Percentiles rank a stretch among this genome's conserved stretches.
Conservation (phyloP, 345 rosid species). For the Brassica incana region DNA sequence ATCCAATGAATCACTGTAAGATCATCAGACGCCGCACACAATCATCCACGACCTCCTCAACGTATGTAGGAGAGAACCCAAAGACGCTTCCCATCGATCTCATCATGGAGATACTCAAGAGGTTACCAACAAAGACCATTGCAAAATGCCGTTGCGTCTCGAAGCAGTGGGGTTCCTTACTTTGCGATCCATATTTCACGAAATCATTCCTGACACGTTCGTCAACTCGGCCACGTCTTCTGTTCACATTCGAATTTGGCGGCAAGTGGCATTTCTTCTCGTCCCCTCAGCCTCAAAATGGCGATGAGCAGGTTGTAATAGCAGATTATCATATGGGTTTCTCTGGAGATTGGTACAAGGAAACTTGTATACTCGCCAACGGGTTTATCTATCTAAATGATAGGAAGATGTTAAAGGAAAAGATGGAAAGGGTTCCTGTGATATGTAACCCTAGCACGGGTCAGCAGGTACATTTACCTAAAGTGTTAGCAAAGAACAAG, state of each 20-base stretch:
- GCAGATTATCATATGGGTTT: conserved; percentile 2
- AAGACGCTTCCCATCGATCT: neutral
- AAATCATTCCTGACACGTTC: neutral
- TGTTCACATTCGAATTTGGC: neutral
- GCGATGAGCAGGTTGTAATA: neutral
- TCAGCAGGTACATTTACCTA: neutral
- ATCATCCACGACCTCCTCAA: neutral
- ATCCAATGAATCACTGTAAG: neutral
- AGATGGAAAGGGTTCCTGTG: neutral
- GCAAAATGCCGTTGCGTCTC: neutral
- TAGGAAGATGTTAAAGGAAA: neutral
- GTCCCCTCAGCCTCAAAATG: conserved; percentile 1
- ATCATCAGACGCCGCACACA: neutral
- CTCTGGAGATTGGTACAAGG: neutral
- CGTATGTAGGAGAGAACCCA: neutral
- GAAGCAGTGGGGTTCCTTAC: neutral
- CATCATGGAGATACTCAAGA: neutral
- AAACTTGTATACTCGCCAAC: neutral
- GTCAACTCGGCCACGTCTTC: neutral
- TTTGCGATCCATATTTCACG: neutral
- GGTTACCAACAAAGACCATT: neutral
- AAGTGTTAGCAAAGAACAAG: neutral
- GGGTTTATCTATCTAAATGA: neutral
- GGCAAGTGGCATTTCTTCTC: conserved; percentile 17
- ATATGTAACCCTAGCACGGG: conserved; percentile 15